Evolutionary conservation across 257 asterid species (phyloP).

Genomic region (Osmanthus fragrans): DNA sequence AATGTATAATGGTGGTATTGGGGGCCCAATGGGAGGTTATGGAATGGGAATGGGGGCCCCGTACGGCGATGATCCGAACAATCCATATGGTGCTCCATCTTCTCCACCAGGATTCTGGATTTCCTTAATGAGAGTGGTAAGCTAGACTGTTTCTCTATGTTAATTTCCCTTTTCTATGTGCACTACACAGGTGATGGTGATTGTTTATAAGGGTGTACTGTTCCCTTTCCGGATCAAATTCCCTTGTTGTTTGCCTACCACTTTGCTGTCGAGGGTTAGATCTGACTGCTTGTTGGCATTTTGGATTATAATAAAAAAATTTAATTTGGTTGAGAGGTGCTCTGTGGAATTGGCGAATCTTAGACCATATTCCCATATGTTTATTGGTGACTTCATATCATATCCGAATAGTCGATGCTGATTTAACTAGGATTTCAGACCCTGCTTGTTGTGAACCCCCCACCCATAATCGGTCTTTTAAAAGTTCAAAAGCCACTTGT

Average conservation of each 20-base stretch:
- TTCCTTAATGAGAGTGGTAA: conserved; percentile 92
- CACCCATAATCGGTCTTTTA: not conserved
- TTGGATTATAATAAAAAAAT: not conserved
- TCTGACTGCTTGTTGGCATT: conserved; percentile 9
- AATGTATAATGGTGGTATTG: conserved; percentile 66
- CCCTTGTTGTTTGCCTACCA: not conserved
- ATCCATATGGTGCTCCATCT: conserved; percentile 84
- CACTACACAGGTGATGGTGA: not conserved
- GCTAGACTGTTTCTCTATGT: conserved; percentile 18
- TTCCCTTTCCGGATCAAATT: not conserved
- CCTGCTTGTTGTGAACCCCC: not conserved
- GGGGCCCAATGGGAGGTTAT: conserved; percentile 70
- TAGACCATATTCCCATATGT: not conserved
- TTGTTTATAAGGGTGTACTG: not conserved
- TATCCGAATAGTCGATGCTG: not conserved
- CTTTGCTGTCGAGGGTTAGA: conserved; percentile 11
- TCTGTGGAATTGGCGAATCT: not conserved
- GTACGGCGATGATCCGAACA: conserved; percentile 88
- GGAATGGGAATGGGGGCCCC: conserved; percentile 87
- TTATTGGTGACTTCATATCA: not conserved
- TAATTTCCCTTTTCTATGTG: not conserved
- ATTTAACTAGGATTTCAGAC: not conserved
- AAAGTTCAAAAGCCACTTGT: not conserved
- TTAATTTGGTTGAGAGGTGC: not conserved
- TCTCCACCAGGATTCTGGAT: conserved; percentile 91